Evolutionary conservation across 306 rosid species (phyloP).

Genomic region (Trifolium subterraneum): DNA sequence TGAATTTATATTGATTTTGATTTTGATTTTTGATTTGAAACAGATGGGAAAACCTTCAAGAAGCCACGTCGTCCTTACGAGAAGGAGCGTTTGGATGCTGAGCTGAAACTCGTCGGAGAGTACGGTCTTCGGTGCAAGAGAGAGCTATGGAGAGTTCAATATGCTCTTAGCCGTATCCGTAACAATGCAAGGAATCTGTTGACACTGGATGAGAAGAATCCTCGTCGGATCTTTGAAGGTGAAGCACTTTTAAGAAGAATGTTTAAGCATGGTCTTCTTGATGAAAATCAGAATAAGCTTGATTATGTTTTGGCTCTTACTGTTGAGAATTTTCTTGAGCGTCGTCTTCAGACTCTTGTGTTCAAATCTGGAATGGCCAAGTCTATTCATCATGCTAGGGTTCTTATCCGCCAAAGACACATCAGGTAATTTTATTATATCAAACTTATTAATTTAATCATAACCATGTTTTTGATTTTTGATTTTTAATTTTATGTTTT

Average conservation of each 20-base stretch:
- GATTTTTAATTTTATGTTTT: too few species aligned
- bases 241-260: constrained; percentile 67
- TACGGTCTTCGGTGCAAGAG: constrained; percentile 72
- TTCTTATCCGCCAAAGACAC: constrained; percentile 69
- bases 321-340: constrained; percentile 71
- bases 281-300: constrained; percentile 71
- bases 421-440: too few species aligned
- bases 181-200: constrained; percentile 62
- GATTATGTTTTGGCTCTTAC: constrained; percentile 72
- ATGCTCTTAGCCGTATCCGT: constrained; percentile 67
- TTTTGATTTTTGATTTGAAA: background rate
- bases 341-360: constrained; percentile 68
- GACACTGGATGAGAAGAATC: constrained; percentile 71
- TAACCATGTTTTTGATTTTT: too few species aligned
- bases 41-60: constrained; percentile 79
- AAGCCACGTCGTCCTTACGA: constrained; percentile 80
- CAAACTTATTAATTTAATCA: too few species aligned
- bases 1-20: too few species aligned
- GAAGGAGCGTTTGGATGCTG: constrained; percentile 77
- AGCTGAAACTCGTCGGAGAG: constrained; percentile 69
- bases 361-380: constrained; percentile 74
- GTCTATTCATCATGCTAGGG: constrained; percentile 73
- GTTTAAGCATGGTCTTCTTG: constrained; percentile 64
- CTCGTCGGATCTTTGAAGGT: constrained; percentile 72
- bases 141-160: constrained; percentile 73